phyloP scores from a whole-genome alignment of 306 rosid genomes.

The Psophocarpus tetragonolobus region DNA sequence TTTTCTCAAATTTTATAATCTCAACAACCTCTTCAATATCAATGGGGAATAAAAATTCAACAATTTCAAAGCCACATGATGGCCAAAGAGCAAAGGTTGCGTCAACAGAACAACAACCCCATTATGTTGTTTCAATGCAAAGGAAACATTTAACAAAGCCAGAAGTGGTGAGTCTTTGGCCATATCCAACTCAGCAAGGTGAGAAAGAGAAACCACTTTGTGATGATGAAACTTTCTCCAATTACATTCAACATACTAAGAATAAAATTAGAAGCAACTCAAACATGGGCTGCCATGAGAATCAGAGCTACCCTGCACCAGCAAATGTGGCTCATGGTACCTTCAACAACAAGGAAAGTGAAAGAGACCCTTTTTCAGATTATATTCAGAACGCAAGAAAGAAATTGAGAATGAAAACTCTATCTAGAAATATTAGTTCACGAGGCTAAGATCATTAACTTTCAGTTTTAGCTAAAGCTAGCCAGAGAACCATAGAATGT shows the following conservation, averaged over 20 bases:
- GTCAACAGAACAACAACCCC: not conserved
- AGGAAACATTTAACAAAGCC: not conserved
- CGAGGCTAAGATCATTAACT: not conserved
- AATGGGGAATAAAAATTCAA: conserved; percentile 17
- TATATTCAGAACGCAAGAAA: conserved; percentile 42
- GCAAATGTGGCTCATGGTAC: conserved; percentile 16
- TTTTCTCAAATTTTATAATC: not conserved
- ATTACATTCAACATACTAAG: not conserved
- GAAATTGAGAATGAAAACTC: conserved; percentile 44
- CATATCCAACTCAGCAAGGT: not conserved
- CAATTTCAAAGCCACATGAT: not conserved
- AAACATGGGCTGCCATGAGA: not conserved
- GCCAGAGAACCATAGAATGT: not conserved
- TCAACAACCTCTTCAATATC: not conserved
- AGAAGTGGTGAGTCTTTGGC: not conserved
- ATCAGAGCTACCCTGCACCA: not conserved
- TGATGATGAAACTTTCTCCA: conserved; percentile 30
- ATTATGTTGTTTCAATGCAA: not conserved
- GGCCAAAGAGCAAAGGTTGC: not conserved
- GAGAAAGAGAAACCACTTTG: not conserved
- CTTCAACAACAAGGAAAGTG: conserved; percentile 5
- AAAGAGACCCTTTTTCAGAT: conserved; percentile 41
- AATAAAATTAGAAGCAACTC: conserved; percentile 31
- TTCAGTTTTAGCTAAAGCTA: not conserved
- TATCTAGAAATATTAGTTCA: conserved; percentile 34